These are phyloP conservation scores for Yamadazyma laniorum DNA, from an alignment of 805 yeast genomes.

Conservation along the genomic window DNA sequence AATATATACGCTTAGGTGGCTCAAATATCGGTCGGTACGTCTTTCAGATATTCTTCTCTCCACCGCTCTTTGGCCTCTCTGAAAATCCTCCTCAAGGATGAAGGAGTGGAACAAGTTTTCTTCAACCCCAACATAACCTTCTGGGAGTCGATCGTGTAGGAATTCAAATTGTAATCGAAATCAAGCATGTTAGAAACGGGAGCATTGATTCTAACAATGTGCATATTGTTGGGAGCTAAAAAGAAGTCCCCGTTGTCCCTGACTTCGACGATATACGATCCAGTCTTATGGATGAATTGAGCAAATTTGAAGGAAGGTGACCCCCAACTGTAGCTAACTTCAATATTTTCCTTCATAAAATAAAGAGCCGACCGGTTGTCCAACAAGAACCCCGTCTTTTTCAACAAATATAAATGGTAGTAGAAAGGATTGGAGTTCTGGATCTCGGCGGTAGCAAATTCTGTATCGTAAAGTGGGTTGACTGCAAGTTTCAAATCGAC, in stretches of 20 bases:
- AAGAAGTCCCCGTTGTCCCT: slow-evolving; percentile 75
- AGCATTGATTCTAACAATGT: slow-evolving; percentile 69
- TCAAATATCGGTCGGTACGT: slow-evolving; percentile 17
- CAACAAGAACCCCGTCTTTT: slow-evolving; percentile 67
- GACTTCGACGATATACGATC: slow-evolving; percentile 85
- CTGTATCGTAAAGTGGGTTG: slow-evolving; percentile 68
- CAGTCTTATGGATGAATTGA: slow-evolving; percentile 87
- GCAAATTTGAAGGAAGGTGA: slow-evolving; percentile 75
- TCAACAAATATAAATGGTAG: slow-evolving; percentile 75
- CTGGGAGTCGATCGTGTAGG: slow-evolving; percentile 60
- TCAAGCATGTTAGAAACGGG: slow-evolving; percentile 18
- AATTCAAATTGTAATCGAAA: slow-evolving; percentile 24
- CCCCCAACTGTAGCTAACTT: slow-evolving; percentile 89
- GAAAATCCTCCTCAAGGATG: slow-evolving; percentile 50
- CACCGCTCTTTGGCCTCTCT: slow-evolving; percentile 46
- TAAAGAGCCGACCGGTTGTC: slow-evolving; percentile 77
- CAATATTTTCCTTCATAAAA: slow-evolving; percentile 54
- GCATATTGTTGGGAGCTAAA: slow-evolving; percentile 84
- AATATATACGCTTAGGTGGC: slow-evolving; percentile 10
- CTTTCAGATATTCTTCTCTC: slow-evolving; percentile 14
- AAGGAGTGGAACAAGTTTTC: slow-evolving; percentile 55
- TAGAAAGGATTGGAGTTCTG: slow-evolving; percentile 56
- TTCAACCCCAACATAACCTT: slow-evolving; percentile 69
- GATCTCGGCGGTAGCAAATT: slow-evolving; percentile 41
- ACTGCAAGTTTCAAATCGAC: slow-evolving; percentile 64